Evolutionary conservation across 768 basidiomycete species (phyloP), one percentile per base, ranked within the genome.

Genomic region (Phallus indusiatus): DNA sequence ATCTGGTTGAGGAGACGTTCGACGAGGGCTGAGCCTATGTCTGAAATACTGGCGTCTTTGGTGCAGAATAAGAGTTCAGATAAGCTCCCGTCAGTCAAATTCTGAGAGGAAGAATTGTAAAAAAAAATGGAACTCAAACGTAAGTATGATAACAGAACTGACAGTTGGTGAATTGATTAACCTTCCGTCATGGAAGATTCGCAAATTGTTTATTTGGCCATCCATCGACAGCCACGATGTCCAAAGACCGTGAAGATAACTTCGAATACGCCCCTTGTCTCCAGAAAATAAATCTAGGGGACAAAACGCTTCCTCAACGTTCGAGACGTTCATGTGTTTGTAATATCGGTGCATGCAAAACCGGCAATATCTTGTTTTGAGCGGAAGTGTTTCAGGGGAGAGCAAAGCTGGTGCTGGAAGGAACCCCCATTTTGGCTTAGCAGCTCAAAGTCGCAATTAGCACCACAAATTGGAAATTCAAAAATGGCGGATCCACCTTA

Each of bases 351-450:
- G 92, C 86, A 97, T 89, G 69, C 92, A 94, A 70, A 91, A 94
- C 63, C 95, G 81, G 74, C 94, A 95, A 16, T 88, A 85, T 42
- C 70, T 72, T 7, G 76, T 75, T 75, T 97, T 97, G 64, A 83
- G 71, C 0, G 66, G 60, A 14, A 70, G 75, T 1, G 85, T 87
- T 42, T 73, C 71, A 2, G 75, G 64, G 6, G 91, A 86, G 37
- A 94, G 75, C 70, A 86, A 78, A 1, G 66, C 63, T 5, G 78
- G 67, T 34, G 75, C 77, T 1, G 95, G 93, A 42, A 97, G 71
- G 71, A 99, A 96, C 2, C 85, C 92, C 94, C 95, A 99, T 76
- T 99, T 99, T 34, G 95, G 95, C 95, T 96, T 67, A 5, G 34
- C 56, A 16, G 36, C 34, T 37, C 53, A 47, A 49, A 28, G 5